These are phyloP conservation scores for Curvularia hawaiiensis DNA, from an alignment of 2,329 filamentous ascomycete genomes.

Conservation along the genomic window DNA sequence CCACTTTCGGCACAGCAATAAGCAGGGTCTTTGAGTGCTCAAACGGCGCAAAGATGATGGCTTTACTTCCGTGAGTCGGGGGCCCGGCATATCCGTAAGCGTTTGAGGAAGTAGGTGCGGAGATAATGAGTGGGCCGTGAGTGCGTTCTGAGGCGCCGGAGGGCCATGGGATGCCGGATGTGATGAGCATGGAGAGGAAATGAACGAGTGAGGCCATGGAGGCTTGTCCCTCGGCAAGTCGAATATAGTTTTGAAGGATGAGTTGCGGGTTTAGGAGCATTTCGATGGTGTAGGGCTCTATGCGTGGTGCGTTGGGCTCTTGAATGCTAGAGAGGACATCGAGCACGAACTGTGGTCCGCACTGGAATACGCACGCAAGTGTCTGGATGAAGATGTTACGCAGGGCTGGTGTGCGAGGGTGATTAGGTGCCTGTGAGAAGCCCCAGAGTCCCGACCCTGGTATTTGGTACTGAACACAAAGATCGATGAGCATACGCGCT, in stretches of 20 bases:
- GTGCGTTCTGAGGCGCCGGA: conserved; percentile 37
- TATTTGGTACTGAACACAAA: conserved; percentile 39
- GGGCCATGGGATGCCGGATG: conserved; percentile 43
- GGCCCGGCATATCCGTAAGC: background rate
- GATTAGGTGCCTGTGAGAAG: conserved; percentile 32
- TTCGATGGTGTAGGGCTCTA: conserved; percentile 29
- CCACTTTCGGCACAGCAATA: conserved; percentile 37
- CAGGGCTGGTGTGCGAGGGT: conserved; percentile 46
- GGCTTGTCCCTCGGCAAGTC: conserved; percentile 26
- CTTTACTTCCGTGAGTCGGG: conserved; percentile 21
- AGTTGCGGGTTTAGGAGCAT: conserved; percentile 42
- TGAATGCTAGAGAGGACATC: conserved; percentile 41
- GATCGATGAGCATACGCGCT: conserved; percentile 42
- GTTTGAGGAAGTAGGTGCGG: conserved; percentile 20
- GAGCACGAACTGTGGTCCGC: conserved; percentile 48
- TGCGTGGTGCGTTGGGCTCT: conserved; percentile 11
- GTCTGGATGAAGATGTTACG: conserved; percentile 51
- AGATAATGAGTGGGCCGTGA: conserved; percentile 38
- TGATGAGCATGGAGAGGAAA: conserved; percentile 28
- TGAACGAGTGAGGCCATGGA: conserved; percentile 27
- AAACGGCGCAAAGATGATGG: conserved; percentile 42
- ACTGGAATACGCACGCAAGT: conserved; percentile 48
- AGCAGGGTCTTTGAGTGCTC: conserved; percentile 38
- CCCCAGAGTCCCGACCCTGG: conserved; percentile 33
- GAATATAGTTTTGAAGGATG: conserved; percentile 45